Base-by-base conservation (phyloP, 768 basidiomycete species). In the Gymnopilus junonius region DNA sequence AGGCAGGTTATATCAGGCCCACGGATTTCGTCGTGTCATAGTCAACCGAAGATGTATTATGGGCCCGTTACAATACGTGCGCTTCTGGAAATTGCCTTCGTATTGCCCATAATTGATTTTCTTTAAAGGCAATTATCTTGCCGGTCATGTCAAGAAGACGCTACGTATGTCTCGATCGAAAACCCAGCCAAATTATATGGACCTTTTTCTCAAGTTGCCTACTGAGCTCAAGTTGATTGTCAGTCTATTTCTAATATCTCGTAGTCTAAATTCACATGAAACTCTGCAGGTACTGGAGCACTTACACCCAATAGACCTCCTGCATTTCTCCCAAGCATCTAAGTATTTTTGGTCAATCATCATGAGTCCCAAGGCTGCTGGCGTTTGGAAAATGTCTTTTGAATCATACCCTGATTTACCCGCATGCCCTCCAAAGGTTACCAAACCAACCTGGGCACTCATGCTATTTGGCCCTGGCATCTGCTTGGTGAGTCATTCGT, bases 221-320 rank as follows among this genome's bases (percentile, higher is more conserved):
- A 60, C 65, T 31, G 70, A 71, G 55, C 37, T 71, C 11, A 61
- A 69, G 56, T 50, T 67, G 21, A 25, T 60, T 31, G 68, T 69
- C 32, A 53, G 66, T n/a, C 35, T 37, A 23, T 15, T 23, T 42
- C 40, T 51, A 15, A 35, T 34, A 27, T 58, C 1, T 25, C n/a
- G 12, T 14, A 23, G 37, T 14, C 17, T 64, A 40, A 32, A 29
- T 10, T 23, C 17, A 15, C 17, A 34, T 20, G 7, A 21, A 20
- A 25, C 25, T 8, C 31, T 34, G 17, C 40, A 73, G 70, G 68
- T 69, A 39, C 55, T 71, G 15, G 72, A 71, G 42, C 66, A 70
- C 42, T 54, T 70, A 4, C 72, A 73, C 42, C 70, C 72, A 15
- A 58, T 70, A 39, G 72, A 73, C 57, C 58, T 73, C 20, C 68